Evolutionary conservation across 768 basidiomycete species (phyloP), one percentile per base, ranked within the genome.

Genomic region (Suillus plorans): DNA sequence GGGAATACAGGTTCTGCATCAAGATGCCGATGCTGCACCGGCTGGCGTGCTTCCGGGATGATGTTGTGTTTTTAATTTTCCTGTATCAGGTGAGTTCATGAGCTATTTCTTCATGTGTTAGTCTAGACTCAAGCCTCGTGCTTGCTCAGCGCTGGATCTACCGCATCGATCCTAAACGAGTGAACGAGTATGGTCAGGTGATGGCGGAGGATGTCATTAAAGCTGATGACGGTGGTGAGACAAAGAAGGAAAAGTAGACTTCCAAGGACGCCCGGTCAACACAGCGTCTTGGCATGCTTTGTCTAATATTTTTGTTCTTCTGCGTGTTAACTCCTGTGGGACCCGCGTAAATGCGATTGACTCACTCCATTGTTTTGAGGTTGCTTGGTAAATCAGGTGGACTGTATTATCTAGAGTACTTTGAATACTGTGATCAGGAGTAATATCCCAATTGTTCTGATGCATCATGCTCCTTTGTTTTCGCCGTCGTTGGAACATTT

Each of bases 1-100:
- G 57, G 63, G 52, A 60, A 64, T 41, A 31, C 69, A 95, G 93
- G 42, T 95, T 96, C 77, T 93, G 92, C 72, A 96, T 97, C 80
- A 94, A 94, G 80, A 98, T 98, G 97, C 97, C 97, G 39, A 86
- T 91, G 72, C 83, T 98, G 53, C 96, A 98, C 74, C 89, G 96
- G 63, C 80, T 99, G 63, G 91, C 91, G 5, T 93, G 91, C 77
- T 94, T 93, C 88, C 85, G 91, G 65, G 93, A 95, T 76, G 94
- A 94, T 73, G 85, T 93, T 16, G 94, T 96, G 66, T 97, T 97
- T 81, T 82, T 96, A 67, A 83, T 97, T 64, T 92, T 97, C 78
- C 76, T 96, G 71, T 97, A 97, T 80, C 95, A 97, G 86, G 92
- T 89, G 76, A 69, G 89, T 68, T 42, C 31, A 56, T 62, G 47